Evolutionary conservation across 257 asterid genomes (phyloP), one percentile per base, ranked within the genome.

Genomic region (Przewalskia tangutica): DNA sequence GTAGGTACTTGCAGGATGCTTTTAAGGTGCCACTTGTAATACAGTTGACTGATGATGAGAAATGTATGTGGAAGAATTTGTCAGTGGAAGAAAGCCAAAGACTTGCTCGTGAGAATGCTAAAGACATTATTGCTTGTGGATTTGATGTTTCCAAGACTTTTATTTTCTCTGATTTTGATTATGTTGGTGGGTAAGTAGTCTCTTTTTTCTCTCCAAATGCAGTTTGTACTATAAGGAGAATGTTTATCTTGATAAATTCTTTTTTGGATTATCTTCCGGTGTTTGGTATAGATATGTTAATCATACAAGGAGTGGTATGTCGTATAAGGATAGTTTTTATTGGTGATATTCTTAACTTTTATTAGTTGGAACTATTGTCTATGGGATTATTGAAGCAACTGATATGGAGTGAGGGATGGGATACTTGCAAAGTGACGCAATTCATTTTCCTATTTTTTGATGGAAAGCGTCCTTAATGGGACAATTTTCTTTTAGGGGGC

Each of bases 121-220:
- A 96, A 85, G 99, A 96, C 82, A 93, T 96, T n/a, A 96, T 96
- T 53, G 99, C 99, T 68, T 94, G 99, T 87, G 99, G 99, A 50
- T 96, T 96, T 55, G 99, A 96, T 67, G 62, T 93, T 66, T 91
- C 99, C 0, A 92, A 89, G 92, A 96, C 99, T 2, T 96, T 96
- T 84, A 96, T 94, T 66, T 96, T 96, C 90, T 90, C 97, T 0
- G 98, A 96, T 82, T 94, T 94, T 27, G 97, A 93, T 85, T 96
- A 88, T 82, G 95, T 96, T 81, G 98, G 99, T 70, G 98, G 99
- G 99, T 94, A 67, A 88, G 95, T 87, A 58, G 63, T 36, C 46
- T 20, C 23, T 48, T 13, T 73, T 48, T 23, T 0, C 56, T 18
- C 3, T 14, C 58, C 6, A 7, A 70, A 42, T 44, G 58, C 17